Evolutionary conservation across 179 eudicot species (phyloP), one percentile per base, ranked within the genome.

Genomic region (Camellia oleifera): DNA sequence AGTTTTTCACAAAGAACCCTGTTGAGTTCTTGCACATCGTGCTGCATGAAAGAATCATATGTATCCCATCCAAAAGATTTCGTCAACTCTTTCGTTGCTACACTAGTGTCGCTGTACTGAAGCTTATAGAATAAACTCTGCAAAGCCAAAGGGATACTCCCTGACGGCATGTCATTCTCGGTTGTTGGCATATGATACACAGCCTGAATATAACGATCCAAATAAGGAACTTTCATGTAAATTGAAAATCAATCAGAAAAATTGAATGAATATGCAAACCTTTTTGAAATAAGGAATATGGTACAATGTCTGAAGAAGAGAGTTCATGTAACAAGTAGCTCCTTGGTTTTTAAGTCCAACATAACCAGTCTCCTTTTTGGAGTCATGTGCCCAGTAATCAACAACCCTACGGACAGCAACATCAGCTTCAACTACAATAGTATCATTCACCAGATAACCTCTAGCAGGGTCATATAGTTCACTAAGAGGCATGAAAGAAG

Each of bases 321-420:
- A 90, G 83, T 93, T 93, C 96, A 93, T 90, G 79, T 94, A 94
- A 79, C 98, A 92, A 32, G 98, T 94, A 46, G 98, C 97, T 80
- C 98, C 98, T 84, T 94, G 98, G 82, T 94, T 94, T 81, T 94
- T 94, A 5, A 94, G 94, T 66, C 98, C 98, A 83, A 94, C 98
- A 88, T 75, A 92, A 46, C 98, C 98, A 2, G 98, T 94, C 81
- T 94, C 97, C 81, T 94, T 92, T 86, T 94, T 94, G 12, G 98
- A 94, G 85, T 94, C 97, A 85, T 94, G 88, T 45, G 90, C 45
- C 92, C 94, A 91, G 79, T 91, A 86, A 85, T 91, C 97, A 81
- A 85, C 79, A 44, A 87, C 81, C 81, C 82, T 85, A 52, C 91
- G 92, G 66, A 94, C 98, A 74, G 93, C 90, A 61, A 94, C 98